Percentiles rank a stretch among this genome's conserved stretches.
These are phyloP conservation scores for Candida nemodendra DNA, from an alignment of 805 yeast species.

Conservation along the genomic window DNA sequence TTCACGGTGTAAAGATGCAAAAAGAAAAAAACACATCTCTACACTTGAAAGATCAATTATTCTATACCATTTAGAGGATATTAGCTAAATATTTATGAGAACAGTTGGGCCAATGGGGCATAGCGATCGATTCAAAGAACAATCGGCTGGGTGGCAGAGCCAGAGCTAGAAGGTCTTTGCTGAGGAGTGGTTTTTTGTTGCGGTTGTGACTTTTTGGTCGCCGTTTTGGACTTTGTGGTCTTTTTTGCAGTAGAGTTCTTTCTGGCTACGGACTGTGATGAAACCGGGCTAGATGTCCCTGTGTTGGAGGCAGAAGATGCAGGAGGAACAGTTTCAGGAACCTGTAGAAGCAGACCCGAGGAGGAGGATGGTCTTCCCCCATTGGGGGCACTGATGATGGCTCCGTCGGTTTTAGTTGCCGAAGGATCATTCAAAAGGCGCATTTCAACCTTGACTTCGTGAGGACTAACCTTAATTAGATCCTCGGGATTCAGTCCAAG, in stretches of 20 bases:
- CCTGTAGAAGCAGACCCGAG: conserved; percentile 1
- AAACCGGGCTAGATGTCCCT: background rate
- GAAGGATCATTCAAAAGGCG: conserved; percentile 14
- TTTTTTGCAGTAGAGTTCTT: conserved; percentile 3
- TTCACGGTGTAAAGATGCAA: conserved; percentile 2
- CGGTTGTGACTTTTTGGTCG: conserved; percentile 2
- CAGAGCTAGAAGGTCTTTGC: conserved; percentile 4
- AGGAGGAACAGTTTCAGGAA: background rate
- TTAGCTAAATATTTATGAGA: too few relatives aligned
- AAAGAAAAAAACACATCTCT: too few relatives aligned
- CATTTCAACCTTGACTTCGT: conserved; percentile 26
- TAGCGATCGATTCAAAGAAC: too few relatives aligned
- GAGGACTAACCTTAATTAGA: conserved; percentile 30
- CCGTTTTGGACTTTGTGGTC: conserved; percentile 2
- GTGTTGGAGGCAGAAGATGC: background rate
- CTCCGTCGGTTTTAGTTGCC: conserved; percentile 8
- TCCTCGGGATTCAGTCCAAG: conserved; percentile 51
- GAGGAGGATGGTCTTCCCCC: conserved; percentile 1
- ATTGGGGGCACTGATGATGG: conserved; percentile 4
- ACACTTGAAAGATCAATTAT: too few relatives aligned
- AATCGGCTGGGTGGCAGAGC: conserved; percentile 11
- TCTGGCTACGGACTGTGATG: background rate
- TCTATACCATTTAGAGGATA: too few relatives aligned
- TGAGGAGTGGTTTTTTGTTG: conserved; percentile 1
- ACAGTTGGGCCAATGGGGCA: too few relatives aligned